phyloP scores from a whole-genome alignment of 129 eudicot genomes.

The Pittosporum tobira region DNA sequence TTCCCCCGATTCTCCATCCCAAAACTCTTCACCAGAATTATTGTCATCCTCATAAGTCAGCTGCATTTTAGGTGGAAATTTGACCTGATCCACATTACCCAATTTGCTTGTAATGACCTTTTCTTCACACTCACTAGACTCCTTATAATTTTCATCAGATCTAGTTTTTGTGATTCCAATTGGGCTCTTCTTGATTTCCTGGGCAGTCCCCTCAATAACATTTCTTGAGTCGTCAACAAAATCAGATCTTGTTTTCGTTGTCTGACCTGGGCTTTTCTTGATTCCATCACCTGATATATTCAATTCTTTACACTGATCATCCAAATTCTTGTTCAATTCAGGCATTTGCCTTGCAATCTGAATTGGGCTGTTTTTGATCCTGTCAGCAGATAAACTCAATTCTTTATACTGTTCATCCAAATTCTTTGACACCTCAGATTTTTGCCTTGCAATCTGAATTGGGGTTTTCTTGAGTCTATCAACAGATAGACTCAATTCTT shows the following conservation, averaged over 20 bases:
- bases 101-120: slow-evolving; percentile 30
- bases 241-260: slow-evolving; percentile 25
- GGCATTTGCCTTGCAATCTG: slow-evolving; percentile 24
- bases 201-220: background rate
- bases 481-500: slow-evolving; percentile 28
- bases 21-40: slow-evolving; percentile 24
- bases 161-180: slow-evolving; percentile 15
- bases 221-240: slow-evolving; percentile 6
- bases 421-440: slow-evolving; percentile 15
- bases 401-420: slow-evolving; percentile 5
- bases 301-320: background rate
- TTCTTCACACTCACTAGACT: slow-evolving; percentile 39
- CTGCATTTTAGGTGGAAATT: slow-evolving; percentile 8
- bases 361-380: slow-evolving; percentile 36
- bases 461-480: slow-evolving; percentile 39
- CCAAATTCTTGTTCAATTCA: slow-evolving; percentile 11
- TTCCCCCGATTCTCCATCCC: slow-evolving; percentile 22
- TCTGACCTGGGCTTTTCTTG: slow-evolving; percentile 41
- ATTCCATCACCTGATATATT: slow-evolving; percentile 21
- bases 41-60: slow-evolving; percentile 4
- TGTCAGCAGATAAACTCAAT: slow-evolving; percentile 14
- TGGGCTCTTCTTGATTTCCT: slow-evolving; percentile 18
- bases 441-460: slow-evolving; percentile 14
- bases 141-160: slow-evolving; percentile 34
- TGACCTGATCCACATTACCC: slow-evolving; percentile 7